Conservation (phyloP, 192 early-diverging fungal species). For the Backusella tuberculispora region DNA sequence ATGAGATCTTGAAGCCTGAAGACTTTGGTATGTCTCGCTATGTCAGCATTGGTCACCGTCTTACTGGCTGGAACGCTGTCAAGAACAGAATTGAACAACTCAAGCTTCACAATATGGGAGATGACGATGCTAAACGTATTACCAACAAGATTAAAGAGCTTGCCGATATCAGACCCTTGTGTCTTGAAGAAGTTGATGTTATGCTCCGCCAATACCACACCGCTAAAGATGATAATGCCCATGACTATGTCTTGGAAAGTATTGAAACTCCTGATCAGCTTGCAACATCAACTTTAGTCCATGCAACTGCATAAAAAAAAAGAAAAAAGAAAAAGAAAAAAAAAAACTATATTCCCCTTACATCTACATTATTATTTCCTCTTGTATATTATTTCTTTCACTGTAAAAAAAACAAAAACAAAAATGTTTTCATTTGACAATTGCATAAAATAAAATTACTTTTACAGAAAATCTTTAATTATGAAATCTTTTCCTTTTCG, state of each 20-base stretch:
- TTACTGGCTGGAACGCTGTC: conserved; percentile 99
- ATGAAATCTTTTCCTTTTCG: neutral
- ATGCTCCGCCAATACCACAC: conserved; percentile 77
- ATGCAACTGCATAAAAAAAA: conserved; percentile 16
- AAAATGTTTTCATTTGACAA: conserved; percentile 13
- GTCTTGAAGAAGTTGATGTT: conserved; percentile 92
- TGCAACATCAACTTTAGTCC: conserved; percentile 14
- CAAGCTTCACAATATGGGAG: conserved; percentile 69
- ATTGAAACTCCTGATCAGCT: conserved; percentile 59
- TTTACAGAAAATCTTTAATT: neutral
- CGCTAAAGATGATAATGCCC: conserved; percentile 63
- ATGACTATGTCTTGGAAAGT: conserved; percentile 50
- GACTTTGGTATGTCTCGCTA: conserved; percentile 99
- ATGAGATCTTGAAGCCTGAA: conserved; percentile 97
- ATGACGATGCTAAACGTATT: conserved; percentile 90
- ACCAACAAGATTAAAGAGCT: conserved; percentile 94
- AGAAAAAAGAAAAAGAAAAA: neutral
- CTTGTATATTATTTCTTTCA: conserved; percentile 9
- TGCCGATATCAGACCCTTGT: conserved; percentile 91
- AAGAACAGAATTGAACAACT: conserved; percentile 98
- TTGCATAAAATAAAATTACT: conserved; percentile 14
- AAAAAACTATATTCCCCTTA: conserved; percentile 11
- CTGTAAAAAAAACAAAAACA: neutral
- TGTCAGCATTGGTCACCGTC: conserved; percentile 94
- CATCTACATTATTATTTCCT: conserved; percentile 9